Evolutionary conservation across 192 early-diverging fungal species (phyloP).

Genomic region (Mortierella antarctica): DNA sequence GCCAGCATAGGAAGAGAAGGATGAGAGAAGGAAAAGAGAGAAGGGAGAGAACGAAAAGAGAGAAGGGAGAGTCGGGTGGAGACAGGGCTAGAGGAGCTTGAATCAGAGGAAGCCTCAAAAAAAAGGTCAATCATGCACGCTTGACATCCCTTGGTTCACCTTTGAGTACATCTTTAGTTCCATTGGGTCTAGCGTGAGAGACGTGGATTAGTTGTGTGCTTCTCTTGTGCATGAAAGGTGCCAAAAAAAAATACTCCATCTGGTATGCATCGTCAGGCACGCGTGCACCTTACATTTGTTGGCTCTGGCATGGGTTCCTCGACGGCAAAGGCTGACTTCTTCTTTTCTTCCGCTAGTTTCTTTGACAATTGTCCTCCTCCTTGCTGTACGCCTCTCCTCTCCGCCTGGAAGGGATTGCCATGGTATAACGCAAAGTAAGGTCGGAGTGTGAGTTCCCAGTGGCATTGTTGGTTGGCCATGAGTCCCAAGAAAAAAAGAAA

Average conservation of each 20-base stretch:
- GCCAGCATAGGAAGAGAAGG: no score
- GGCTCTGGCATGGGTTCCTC: conserved; percentile 40
- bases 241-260: neutral
- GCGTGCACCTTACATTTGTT: conserved; percentile 25
- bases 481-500: conserved; percentile 2
- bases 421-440: neutral
- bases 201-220: no score
- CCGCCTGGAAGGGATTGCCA: conserved; percentile 20
- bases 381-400: conserved; percentile 36
- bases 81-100: no score
- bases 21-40: no score
- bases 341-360: conserved; percentile 34
- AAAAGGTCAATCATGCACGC: no score
- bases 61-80: no score
- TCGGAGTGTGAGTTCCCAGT: neutral
- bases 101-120: no score
- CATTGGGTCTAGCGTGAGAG: no score
- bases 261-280: neutral
- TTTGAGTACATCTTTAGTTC: no score
- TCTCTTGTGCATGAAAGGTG: neutral
- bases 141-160: no score
- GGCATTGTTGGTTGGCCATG: no score
- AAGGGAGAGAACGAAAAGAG: no score
- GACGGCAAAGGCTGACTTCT: conserved; percentile 30
- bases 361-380: conserved; percentile 44